phyloP scores from a whole-genome alignment of 1,284 basidiomycete genomes.

The Cutaneotrichosporon cutaneum region DNA sequence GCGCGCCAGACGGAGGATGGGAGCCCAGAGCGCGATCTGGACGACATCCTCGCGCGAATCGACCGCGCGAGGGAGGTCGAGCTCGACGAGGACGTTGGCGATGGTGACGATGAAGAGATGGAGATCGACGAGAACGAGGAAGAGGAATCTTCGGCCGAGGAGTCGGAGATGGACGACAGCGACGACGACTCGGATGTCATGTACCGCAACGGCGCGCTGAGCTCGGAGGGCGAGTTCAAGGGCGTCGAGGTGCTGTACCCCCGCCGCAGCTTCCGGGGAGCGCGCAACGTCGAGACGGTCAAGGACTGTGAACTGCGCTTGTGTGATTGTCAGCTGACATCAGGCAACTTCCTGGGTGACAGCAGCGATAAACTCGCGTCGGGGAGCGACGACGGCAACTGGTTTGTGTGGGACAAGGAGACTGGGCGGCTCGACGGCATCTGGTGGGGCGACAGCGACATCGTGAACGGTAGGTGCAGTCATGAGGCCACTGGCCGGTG shows the following conservation, averaged over 20 bases:
- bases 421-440: conserved; percentile 68
- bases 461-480: conserved; percentile 65
- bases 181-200: conserved; percentile 28
- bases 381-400: conserved; percentile 81
- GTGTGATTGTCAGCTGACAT: not conserved
- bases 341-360: conserved; percentile 81
- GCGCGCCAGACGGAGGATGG: not conserved
- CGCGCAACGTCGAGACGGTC: conserved; percentile 79
- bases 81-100: conserved; percentile 2
- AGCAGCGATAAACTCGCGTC: conserved; percentile 74
- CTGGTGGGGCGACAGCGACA: conserved; percentile 74
- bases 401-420: conserved; percentile 75
- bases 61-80: not conserved
- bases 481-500: not conserved
- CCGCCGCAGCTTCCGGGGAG: conserved; percentile 66
- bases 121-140: conserved; percentile 22
- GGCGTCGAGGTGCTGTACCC: conserved; percentile 66
- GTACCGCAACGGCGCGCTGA: conserved; percentile 7
- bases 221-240: conserved; percentile 33
- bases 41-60: not conserved
- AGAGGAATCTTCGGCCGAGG: no score
- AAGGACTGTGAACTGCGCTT: conserved; percentile 71
- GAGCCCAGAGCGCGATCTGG: not conserved
- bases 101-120: conserved; percentile 5
- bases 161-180: conserved; percentile 38